Percentiles rank a stretch among this genome's conserved stretches.
These are phyloP conservation scores for Prinsepia uniflora DNA, from an alignment of 306 rosid species.

Conservation along the genomic window DNA sequence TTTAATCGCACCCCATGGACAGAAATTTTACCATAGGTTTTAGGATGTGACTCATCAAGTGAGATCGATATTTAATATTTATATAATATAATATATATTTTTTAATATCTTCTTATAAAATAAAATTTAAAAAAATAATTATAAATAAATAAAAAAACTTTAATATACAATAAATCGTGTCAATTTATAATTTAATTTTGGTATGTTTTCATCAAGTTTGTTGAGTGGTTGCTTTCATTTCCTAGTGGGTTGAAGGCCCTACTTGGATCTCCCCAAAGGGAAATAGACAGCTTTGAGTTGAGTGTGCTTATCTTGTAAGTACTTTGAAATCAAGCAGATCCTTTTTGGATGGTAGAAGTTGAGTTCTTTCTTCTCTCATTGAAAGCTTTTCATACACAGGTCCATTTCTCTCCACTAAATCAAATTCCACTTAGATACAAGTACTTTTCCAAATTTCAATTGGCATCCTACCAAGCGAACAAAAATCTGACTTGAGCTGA, in stretches of 20 bases:
- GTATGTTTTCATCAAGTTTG: too few relatives aligned
- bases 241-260: conserved; percentile 9
- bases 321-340: conserved; percentile 19
- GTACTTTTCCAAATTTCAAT: neutral
- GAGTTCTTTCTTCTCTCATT: conserved; percentile 23
- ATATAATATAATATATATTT: too few relatives aligned
- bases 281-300: neutral
- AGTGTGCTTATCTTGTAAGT: conserved; percentile 2
- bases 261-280: conserved; percentile 7
- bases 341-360: conserved; percentile 21
- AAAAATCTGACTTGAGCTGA: neutral
- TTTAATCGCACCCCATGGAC: too few relatives aligned
- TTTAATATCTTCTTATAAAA: too few relatives aligned
- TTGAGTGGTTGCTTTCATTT: conserved; percentile 26
- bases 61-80: too few relatives aligned
- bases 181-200: too few relatives aligned
- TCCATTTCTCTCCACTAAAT: conserved; percentile 13
- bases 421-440: neutral
- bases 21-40: too few relatives aligned
- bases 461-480: neutral
- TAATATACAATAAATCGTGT: too few relatives aligned
- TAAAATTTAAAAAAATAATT: too few relatives aligned
- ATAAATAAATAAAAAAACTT: too few relatives aligned
- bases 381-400: neutral
- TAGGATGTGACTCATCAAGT: too few relatives aligned